These are phyloP conservation scores for Globisporangium splendens DNA, from an alignment of 352 stramenopile species.

Conservation along the genomic window DNA sequence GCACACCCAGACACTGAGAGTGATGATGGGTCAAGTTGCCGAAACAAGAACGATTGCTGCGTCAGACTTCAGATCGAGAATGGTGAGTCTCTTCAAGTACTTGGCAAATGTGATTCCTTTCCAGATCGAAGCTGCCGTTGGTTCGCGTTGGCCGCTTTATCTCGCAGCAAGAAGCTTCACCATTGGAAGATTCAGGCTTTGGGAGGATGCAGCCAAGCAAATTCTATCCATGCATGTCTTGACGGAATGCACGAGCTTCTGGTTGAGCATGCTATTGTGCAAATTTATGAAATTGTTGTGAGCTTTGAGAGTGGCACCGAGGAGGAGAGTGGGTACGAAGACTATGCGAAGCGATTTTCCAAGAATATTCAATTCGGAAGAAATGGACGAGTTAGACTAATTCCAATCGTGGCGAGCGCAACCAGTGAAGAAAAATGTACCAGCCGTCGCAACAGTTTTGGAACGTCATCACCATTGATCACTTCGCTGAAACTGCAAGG, in stretches of 20 bases:
- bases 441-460: not conserved
- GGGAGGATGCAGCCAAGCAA: conserved; percentile 29
- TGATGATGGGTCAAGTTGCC: not conserved
- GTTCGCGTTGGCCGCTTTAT: conserved; percentile 47
- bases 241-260: conserved; percentile 53
- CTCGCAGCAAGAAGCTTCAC: conserved; percentile 46
- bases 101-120: conserved; percentile 44
- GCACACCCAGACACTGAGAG: not conserved
- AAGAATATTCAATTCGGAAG: conserved; percentile 64
- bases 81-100: conserved; percentile 33
- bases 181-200: conserved; percentile 52
- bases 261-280: conserved; percentile 44
- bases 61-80: conserved; percentile 51
- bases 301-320: conserved; percentile 20
- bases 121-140: conserved; percentile 31
- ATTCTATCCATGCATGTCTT: conserved; percentile 46
- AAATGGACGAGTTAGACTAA: conserved; percentile 48
- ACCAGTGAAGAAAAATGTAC: not conserved
- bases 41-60: conserved; percentile 1
- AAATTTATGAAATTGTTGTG: conserved; percentile 54
- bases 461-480: conserved; percentile 16
- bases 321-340: conserved; percentile 20
- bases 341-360: conserved; percentile 42
- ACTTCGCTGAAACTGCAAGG: conserved; percentile 44
- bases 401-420: conserved; percentile 9